phyloP scores from a whole-genome alignment of 371 early-diverging fungal species.

The Capniomyces stellatus region DNA sequence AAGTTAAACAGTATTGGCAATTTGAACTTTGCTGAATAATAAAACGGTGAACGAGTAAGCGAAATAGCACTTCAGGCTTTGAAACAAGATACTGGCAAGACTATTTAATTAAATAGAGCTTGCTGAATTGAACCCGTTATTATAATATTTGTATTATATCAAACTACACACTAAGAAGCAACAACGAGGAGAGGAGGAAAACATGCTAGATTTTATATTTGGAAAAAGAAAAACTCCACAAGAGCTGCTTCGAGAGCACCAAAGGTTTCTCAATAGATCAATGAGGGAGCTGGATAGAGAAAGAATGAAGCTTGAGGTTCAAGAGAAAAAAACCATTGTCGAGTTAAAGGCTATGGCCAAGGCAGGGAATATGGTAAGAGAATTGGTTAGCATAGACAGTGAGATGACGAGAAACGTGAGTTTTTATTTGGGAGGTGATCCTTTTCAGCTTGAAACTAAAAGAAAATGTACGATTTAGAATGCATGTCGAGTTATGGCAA shows the following conservation, averaged over 20 bases:
- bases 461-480: slow-evolving; percentile 4
- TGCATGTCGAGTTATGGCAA: slow-evolving; percentile 81
- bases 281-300: slow-evolving; percentile 90
- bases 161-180: neutral
- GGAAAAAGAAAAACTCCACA: slow-evolving; percentile 52
- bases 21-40: too few species aligned
- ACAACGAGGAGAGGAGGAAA: neutral
- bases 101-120: too few species aligned
- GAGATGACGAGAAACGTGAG: neutral
- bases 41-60: too few species aligned
- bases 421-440: neutral
- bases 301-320: slow-evolving; percentile 66
- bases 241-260: slow-evolving; percentile 79
- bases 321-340: slow-evolving; percentile 83
- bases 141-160: too few species aligned
- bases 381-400: neutral
- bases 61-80: too few species aligned
- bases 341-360: slow-evolving; percentile 89
- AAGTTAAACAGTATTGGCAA: too few species aligned
- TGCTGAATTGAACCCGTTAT: too few species aligned
- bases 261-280: slow-evolving; percentile 69
- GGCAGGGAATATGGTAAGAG: slow-evolving; percentile 64
- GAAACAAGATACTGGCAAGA: too few species aligned
- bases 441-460: neutral
- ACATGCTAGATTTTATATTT: slow-evolving; percentile 23